A percentile compares a stretch with the other conserved stretches of the same genome.
Conservation (phyloP, 2,329 filamentous ascomycete species). For the Endothia cerciana region DNA sequence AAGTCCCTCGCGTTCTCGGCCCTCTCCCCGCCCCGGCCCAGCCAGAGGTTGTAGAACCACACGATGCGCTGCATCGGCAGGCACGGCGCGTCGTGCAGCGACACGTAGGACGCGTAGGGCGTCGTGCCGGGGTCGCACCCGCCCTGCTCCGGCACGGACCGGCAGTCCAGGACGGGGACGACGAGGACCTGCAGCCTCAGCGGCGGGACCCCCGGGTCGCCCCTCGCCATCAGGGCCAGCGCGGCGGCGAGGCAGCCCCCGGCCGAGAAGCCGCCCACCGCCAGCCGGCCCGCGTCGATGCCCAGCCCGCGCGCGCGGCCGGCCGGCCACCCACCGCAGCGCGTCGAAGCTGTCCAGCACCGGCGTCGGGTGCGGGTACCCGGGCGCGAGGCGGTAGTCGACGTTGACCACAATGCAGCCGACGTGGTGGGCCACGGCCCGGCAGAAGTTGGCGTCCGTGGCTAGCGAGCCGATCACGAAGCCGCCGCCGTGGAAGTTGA, state of each 20-base stretch:
- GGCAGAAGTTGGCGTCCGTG: slow-evolving; percentile 24
- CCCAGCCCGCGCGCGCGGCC: slow-evolving; percentile 30
- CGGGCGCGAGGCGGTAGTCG: slow-evolving; percentile 23
- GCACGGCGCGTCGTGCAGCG: slow-evolving; percentile 40
- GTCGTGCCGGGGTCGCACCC: slow-evolving; percentile 33
- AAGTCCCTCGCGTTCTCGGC: slow-evolving; percentile 36
- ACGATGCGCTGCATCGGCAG: slow-evolving; percentile 39
- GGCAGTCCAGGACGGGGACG: slow-evolving; percentile 41
- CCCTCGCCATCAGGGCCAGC: slow-evolving; percentile 22
- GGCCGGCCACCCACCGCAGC: slow-evolving; percentile 37
- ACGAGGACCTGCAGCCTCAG: slow-evolving; percentile 40
- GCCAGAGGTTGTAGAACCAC: slow-evolving; percentile 45
- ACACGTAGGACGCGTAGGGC: slow-evolving; percentile 40
- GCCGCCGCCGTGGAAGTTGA: slow-evolving; percentile 28
- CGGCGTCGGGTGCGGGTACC: slow-evolving; percentile 24
- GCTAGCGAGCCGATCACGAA: slow-evolving; percentile 22
- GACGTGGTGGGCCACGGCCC: slow-evolving; percentile 21
- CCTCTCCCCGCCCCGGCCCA: slow-evolving; percentile 38
- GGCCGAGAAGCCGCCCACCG: slow-evolving; percentile 24
- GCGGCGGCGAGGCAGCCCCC: slow-evolving; percentile 25
- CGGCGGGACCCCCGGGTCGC: slow-evolving; percentile 32
- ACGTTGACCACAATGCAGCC: slow-evolving; percentile 27
- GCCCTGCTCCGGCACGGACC: slow-evolving; percentile 39
- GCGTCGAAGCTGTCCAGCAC: slow-evolving; percentile 21
- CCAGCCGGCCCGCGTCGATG: slow-evolving; percentile 21